These are phyloP conservation scores for Arbutus unedo DNA, from an alignment of 148 eudicot genomes.

Conservation along the genomic window DNA sequence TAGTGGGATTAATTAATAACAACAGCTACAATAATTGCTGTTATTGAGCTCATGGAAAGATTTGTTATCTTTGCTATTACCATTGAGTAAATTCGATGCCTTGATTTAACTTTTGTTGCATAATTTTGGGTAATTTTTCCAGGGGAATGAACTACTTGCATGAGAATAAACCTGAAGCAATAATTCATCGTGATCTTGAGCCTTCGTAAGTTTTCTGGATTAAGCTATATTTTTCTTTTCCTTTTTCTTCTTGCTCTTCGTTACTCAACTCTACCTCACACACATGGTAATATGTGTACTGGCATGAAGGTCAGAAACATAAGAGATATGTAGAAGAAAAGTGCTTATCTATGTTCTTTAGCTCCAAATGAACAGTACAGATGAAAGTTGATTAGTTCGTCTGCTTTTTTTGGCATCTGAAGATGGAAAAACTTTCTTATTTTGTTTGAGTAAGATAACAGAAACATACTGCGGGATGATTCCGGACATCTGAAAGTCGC, in stretches of 20 bases:
- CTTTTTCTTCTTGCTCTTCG: not conserved
- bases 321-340: not conserved
- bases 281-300: not conserved
- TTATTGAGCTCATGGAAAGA: not conserved
- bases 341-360: not conserved
- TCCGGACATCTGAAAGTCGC: slow-evolving; percentile 98
- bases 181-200: slow-evolving; percentile 92
- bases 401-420: not conserved
- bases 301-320: not conserved
- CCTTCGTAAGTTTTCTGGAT: slow-evolving; percentile 73
- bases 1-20: no score
- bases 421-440: slow-evolving; percentile 24
- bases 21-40: not conserved
- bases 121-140: slow-evolving; percentile 24
- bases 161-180: slow-evolving; percentile 80
- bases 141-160: slow-evolving; percentile 97
- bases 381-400: not conserved
- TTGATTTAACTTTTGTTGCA: not conserved
- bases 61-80: not conserved
- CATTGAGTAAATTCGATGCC: not conserved
- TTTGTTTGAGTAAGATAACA: slow-evolving; percentile 48
- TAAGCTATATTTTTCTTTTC: not conserved
- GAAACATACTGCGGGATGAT: slow-evolving; percentile 94
- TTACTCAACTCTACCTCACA: not conserved
- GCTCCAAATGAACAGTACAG: not conserved